Conservation (phyloP, 2,329 filamentous ascomycete genomes). For the Cladophialophora chaetospira region DNA sequence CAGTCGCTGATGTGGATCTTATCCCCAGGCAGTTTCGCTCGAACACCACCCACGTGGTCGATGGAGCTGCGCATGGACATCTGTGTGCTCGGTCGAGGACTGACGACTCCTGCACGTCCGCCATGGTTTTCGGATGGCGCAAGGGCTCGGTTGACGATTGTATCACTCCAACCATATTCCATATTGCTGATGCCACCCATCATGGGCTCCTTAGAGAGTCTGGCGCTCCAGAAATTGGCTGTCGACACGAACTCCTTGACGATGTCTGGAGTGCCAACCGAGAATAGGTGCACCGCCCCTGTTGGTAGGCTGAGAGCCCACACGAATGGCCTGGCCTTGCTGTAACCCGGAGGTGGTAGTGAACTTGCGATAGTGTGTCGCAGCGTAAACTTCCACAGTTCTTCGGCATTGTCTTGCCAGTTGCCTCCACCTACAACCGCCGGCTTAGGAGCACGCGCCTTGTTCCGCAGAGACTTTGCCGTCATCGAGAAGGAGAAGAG, state of each 20-base stretch:
- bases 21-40: conserved; percentile 77
- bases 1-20: conserved; percentile 82
- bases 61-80: conserved; percentile 67
- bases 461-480: conserved; percentile 70
- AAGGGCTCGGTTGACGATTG: conserved; percentile 74
- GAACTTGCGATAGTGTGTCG: conserved; percentile 89
- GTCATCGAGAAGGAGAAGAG: conserved; percentile 89
- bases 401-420: conserved; percentile 96
- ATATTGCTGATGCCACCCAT: conserved; percentile 94
- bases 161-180: conserved; percentile 94
- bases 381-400: conserved; percentile 81
- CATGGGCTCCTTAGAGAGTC: conserved; percentile 89
- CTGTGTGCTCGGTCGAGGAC: conserved; percentile 59
- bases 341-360: conserved; percentile 89
- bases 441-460: conserved; percentile 59
- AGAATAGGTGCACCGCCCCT: conserved; percentile 96
- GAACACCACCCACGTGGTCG: conserved; percentile 63
- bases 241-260: conserved; percentile 91
- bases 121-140: conserved; percentile 55
- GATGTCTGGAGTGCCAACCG: conserved; percentile 93
- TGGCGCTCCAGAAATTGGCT: conserved; percentile 96
- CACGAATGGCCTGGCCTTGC: conserved; percentile 83
- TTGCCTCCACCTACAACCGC: conserved; percentile 90
- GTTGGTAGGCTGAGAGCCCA: conserved; percentile 92
- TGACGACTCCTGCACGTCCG: conserved; percentile 37